A percentile compares a stretch with the other conserved stretches of the same genome.
Evolutionary conservation across 2,329 filamentous ascomycete genomes (phyloP).

Genomic region (Exophiala dermatitidis): DNA sequence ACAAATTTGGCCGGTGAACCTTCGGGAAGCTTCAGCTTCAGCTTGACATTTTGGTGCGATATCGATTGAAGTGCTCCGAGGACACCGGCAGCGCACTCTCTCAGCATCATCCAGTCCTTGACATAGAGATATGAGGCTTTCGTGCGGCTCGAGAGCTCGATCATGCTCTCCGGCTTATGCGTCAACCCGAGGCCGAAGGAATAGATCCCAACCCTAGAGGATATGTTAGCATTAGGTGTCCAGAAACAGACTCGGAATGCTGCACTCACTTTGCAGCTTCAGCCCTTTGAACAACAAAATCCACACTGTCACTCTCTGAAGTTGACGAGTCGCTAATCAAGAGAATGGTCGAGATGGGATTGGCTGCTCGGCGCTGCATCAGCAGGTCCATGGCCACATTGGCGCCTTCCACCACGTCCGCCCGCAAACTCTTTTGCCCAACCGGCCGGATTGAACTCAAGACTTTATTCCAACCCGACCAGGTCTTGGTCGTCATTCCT

Average conservation of each 20-base stretch:
- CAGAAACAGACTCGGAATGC: not conserved
- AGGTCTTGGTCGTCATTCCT: slow-evolving; percentile 95
- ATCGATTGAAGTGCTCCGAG: slow-evolving; percentile 84
- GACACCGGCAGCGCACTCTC: slow-evolving; percentile 90
- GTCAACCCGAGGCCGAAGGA: slow-evolving; percentile 94
- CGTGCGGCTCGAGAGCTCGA: slow-evolving; percentile 87
- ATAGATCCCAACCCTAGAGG: slow-evolving; percentile 73
- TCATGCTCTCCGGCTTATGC: slow-evolving; percentile 98
- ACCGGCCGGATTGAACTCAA: slow-evolving; percentile 83
- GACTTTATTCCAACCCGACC: slow-evolving; percentile 84
- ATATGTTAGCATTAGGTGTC: slow-evolving; percentile 25
- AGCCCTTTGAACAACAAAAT: slow-evolving; percentile 93
- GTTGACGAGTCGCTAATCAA: slow-evolving; percentile 96
- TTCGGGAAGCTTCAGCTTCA: slow-evolving; percentile 88
- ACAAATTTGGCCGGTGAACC: slow-evolving; percentile 97
- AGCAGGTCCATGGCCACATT: slow-evolving; percentile 97
- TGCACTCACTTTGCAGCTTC: slow-evolving; percentile 83
- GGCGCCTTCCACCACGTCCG: slow-evolving; percentile 93
- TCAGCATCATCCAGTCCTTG: slow-evolving; percentile 99
- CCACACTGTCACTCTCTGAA: slow-evolving; percentile 87
- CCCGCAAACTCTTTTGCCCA: slow-evolving; percentile 90
- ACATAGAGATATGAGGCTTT: slow-evolving; percentile 98
- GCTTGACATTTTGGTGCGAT: slow-evolving; percentile 96
- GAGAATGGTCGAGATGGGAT: slow-evolving; percentile 89
- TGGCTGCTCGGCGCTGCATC: slow-evolving; percentile 95